A percentile compares a stretch with the other conserved stretches of the same genome.
phyloP scores from a whole-genome alignment of 345 rosid species.

The Rhodamnia argentea region DNA sequence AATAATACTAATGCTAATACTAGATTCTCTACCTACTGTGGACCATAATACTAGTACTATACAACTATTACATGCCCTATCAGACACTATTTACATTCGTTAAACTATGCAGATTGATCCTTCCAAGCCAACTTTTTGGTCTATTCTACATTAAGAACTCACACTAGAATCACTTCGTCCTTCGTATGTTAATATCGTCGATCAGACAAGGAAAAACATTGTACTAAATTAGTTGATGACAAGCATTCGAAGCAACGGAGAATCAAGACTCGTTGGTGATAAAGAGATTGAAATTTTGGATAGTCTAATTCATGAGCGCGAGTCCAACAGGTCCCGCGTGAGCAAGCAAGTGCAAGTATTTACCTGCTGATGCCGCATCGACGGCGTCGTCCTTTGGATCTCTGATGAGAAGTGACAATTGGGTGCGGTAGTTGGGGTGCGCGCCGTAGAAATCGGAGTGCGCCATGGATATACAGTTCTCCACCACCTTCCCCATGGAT shows the following conservation, averaged over 20 bases:
- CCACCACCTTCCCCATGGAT: background rate
- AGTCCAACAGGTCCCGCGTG: background rate
- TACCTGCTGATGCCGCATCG: background rate
- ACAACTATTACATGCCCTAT: background rate
- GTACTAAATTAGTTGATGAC: no score
- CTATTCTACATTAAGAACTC: background rate
- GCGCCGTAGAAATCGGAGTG: conserved; percentile 7
- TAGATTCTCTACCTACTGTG: background rate
- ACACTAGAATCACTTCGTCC: background rate
- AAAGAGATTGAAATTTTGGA: background rate
- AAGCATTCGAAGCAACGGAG: background rate
- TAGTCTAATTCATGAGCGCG: background rate
- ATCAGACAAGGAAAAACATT: background rate
- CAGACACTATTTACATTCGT: background rate
- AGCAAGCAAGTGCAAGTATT: background rate
- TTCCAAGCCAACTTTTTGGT: background rate
- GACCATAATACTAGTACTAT: background rate
- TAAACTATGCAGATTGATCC: background rate
- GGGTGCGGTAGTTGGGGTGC: conserved; percentile 1
- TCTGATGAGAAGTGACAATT: background rate
- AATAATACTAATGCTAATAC: no score
- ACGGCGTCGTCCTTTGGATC: conserved; percentile 1
- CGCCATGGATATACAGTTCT: background rate
- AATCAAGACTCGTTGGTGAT: background rate
- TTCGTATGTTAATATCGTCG: background rate